Evolutionary conservation across 768 basidiomycete genomes (phyloP), one percentile per base, ranked within the genome.

Genomic region (Coprinopsis marcescibilis): DNA sequence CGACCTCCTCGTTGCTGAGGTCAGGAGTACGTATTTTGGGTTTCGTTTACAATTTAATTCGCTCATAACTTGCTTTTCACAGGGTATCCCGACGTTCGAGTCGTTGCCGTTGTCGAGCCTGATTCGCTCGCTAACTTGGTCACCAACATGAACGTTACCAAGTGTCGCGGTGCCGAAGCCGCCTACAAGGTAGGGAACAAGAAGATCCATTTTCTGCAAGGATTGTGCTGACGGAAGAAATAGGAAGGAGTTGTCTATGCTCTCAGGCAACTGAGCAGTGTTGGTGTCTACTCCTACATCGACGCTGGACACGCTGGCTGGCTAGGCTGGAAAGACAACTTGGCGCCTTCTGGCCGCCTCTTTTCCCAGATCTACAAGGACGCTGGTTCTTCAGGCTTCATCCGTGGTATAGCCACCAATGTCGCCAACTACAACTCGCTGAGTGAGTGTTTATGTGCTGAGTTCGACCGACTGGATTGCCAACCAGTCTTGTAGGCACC

Each of bases 111-210:
- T 59, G 72, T 81, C 45, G 81, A 83, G 61, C 80, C 81, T 51
- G 81, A 83, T 61, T 80, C 80, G 33, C 65, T 84, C 37, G 81
- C 80, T 49, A 83, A 83, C 67, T 57, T 84, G 55, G 81, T 83
- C 56, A 83, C 80, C 58, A 83, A 83, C 72, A 54, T 81, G 60
- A 78, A 61, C 61, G 76, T 80, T 27, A 52, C 64, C 29, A 79
- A 81, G 58, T 81, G 80, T 60, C 56, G 70, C 37, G 68, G 68
- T 52, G 81, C 80, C 15, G 66, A 77, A 54, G 60, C 64, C 26
- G 71, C 75, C 13, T 80, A 82, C 67, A 66, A 71, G 56, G n/a
- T n/a, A n/a, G n/a, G 69, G 27, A 12, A n/a, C n/a, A n/a, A n/a
- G n/a, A n/a, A n/a, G n/a, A n/a, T n/a, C n/a, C n/a, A n/a, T n/a